Conservation (phyloP, 257 asterid species). For the Scutellaria galericulata region DNA sequence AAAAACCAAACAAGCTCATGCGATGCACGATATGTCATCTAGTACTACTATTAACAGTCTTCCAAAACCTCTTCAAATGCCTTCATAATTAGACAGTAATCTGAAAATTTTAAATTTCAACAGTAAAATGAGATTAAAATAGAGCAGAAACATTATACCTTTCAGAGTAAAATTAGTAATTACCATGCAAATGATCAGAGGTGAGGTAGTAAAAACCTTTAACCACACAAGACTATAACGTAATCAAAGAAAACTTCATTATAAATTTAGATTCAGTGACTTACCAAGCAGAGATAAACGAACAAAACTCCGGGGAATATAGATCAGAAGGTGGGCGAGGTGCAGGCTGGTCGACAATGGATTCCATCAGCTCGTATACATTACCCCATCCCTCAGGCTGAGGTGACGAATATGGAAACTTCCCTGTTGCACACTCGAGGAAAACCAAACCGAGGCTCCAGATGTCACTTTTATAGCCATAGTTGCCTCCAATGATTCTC, state of each 20-base stretch:
- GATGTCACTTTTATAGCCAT: slow-evolving; percentile 88
- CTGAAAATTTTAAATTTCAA: not conserved
- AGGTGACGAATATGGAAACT: slow-evolving; percentile 86
- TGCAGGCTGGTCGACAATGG: slow-evolving; percentile 82
- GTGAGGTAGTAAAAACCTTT: slow-evolving; percentile 6
- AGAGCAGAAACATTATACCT: not conserved
- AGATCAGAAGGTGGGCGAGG: slow-evolving; percentile 82
- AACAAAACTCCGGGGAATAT: slow-evolving; percentile 88
- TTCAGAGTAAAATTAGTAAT: not conserved
- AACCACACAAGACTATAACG: slow-evolving; percentile 8
- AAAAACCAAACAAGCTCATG: too few relatives aligned
- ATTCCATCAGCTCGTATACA: slow-evolving; percentile 87
- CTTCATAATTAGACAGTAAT: not conserved
- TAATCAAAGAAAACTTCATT: not conserved
- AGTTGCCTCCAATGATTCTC: slow-evolving; percentile 77
- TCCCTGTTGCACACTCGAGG: slow-evolving; percentile 87
- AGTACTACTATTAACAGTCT: not conserved
- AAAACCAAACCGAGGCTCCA: slow-evolving; percentile 98
- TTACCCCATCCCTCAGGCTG: slow-evolving; percentile 88
- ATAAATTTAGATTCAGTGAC: slow-evolving; percentile 15
- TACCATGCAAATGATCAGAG: not conserved
- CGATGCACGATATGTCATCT: too few relatives aligned
- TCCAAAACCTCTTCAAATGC: not conserved
- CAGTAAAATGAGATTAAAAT: not conserved
- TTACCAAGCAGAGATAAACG: slow-evolving; percentile 92